A percentile compares a stretch with the other conserved stretches of the same genome.
phyloP scores from a whole-genome alignment of 139 green algal species.

The Marvania coccoides region DNA sequence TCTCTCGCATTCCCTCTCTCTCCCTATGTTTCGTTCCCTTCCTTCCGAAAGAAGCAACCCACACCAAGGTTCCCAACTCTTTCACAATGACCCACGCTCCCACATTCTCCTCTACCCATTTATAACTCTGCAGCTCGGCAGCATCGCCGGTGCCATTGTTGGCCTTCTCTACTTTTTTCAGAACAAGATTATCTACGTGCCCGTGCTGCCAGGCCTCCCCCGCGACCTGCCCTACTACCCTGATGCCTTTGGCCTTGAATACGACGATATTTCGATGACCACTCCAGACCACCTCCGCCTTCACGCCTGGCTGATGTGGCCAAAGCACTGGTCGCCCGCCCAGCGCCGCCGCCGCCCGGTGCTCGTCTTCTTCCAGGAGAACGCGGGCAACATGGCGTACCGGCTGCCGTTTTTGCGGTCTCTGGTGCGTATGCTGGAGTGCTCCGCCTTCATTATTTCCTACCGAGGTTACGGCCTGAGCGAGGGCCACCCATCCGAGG shows the following conservation, averaged over 20 bases:
- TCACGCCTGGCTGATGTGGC: slow-evolving; percentile 69
- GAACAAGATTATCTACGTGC: slow-evolving; percentile 79
- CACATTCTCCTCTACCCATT: no score
- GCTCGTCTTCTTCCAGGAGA: slow-evolving; percentile 82
- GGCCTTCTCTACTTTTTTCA: slow-evolving; percentile 65
- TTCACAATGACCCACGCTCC: no score
- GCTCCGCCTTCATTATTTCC: slow-evolving; percentile 51
- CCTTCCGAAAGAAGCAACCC: no score
- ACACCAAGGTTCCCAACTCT: no score
- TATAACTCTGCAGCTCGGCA: slow-evolving; percentile 44
- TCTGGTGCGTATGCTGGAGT: slow-evolving; percentile 41
- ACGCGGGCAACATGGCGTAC: slow-evolving; percentile 84
- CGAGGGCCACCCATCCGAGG: slow-evolving; percentile 57
- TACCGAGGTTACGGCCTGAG: slow-evolving; percentile 81
- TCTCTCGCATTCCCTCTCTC: no score
- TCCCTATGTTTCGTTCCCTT: no score
- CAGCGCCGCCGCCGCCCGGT: slow-evolving; percentile 35
- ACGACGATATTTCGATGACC: slow-evolving; percentile 56
- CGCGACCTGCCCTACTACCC: slow-evolving; percentile 41
- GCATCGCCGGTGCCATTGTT: slow-evolving; percentile 41
- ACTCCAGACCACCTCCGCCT: slow-evolving; percentile 58
- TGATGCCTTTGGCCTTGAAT: slow-evolving; percentile 45
- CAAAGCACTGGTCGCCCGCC: slow-evolving; percentile 23
- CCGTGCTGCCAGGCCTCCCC: slow-evolving; percentile 60
- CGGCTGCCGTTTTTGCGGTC: slow-evolving; percentile 66